These are phyloP conservation scores for Salix arbutifolia DNA, from an alignment of 345 rosid species.

Conservation along the genomic window DNA sequence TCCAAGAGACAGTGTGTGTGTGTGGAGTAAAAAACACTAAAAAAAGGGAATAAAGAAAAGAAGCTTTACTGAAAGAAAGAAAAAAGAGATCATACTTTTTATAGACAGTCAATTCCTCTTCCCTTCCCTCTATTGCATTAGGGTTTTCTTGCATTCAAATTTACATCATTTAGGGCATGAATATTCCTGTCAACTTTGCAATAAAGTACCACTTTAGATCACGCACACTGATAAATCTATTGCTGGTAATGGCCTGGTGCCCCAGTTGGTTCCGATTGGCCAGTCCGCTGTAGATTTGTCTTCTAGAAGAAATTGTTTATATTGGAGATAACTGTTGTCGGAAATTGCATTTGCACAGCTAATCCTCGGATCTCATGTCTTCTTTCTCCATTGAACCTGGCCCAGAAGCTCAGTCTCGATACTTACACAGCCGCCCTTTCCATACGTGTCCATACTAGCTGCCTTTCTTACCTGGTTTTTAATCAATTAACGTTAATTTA, in stretches of 20 bases:
- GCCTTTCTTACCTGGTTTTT: too few species aligned
- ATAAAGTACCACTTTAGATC: background rate
- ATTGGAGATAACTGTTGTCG: background rate
- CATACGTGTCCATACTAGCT: background rate
- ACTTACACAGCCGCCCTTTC: background rate
- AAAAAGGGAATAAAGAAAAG: background rate
- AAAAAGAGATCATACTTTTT: background rate
- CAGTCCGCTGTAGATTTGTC: background rate
- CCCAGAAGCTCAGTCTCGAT: background rate
- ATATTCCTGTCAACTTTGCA: background rate
- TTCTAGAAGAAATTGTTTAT: background rate
- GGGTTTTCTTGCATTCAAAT: constrained; percentile 8
- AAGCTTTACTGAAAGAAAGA: background rate
- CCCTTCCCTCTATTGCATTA: background rate
- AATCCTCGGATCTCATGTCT: background rate
- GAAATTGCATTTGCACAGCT: background rate
- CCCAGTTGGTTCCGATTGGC: background rate
- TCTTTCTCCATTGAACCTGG: background rate
- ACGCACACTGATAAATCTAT: background rate
- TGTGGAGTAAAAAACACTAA: background rate
- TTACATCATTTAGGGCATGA: constrained; percentile 5
- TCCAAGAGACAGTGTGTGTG: background rate
- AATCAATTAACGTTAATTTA: background rate
- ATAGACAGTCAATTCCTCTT: background rate
- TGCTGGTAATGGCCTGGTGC: background rate